phyloP scores from a whole-genome alignment of 2,329 filamentous ascomycete species.

The Pestalotiopsis sp. region DNA sequence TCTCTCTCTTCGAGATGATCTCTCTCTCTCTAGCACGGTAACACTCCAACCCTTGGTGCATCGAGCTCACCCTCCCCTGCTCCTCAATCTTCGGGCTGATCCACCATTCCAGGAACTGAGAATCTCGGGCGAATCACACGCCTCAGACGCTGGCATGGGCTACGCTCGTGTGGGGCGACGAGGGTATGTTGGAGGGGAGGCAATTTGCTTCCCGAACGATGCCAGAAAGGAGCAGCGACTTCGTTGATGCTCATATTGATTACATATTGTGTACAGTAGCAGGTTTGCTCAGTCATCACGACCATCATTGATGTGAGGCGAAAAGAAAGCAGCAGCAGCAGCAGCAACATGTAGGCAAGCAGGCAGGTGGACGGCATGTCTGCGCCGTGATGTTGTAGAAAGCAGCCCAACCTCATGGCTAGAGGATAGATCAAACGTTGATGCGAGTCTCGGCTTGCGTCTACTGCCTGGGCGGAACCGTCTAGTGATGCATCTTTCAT shows the following conservation, averaged over 20 bases:
- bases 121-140: background rate
- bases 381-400: no score
- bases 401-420: no score
- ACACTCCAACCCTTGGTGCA: slow-evolving; percentile 7
- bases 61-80: background rate
- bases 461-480: background rate
- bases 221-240: background rate
- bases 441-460: background rate
- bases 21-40: background rate
- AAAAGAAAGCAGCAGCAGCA: background rate
- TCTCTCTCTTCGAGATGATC: background rate
- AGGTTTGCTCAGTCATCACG: background rate
- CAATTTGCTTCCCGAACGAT: slow-evolving; percentile 12
- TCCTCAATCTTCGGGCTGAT: slow-evolving; percentile 7
- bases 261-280: background rate
- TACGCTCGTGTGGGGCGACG: background rate
- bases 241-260: background rate
- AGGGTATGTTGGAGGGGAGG: background rate
- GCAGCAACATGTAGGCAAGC: background rate
- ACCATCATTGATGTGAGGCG: background rate
- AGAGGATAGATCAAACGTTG: background rate
- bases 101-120: slow-evolving; percentile 15
- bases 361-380: background rate
- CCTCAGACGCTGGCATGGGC: slow-evolving; percentile 3
- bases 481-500: background rate